Percentiles rank a stretch among this genome's conserved stretches.
Conservation (phyloP, 75 land plant genomes). For the Isoetes taiwanensis region DNA sequence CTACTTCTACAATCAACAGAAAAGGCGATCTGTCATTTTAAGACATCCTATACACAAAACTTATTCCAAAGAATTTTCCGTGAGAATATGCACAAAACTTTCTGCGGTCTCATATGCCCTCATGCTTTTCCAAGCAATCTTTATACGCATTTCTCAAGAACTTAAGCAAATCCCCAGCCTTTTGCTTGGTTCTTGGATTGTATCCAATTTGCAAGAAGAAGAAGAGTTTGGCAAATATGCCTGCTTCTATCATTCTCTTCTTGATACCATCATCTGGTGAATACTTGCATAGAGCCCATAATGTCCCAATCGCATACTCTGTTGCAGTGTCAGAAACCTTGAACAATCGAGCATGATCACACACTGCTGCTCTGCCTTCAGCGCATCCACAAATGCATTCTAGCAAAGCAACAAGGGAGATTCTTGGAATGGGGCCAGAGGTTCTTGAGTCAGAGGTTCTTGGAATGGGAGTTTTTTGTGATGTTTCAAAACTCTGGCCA, state of each 20-base stretch:
- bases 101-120: too few relatives aligned
- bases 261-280: background rate
- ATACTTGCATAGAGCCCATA: slow-evolving; percentile 5
- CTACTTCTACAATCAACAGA: too few relatives aligned
- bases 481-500: too few relatives aligned
- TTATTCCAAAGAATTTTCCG: too few relatives aligned
- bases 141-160: background rate
- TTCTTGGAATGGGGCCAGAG: too few relatives aligned
- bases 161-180: slow-evolving; percentile 8
- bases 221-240: slow-evolving; percentile 1
- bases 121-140: background rate
- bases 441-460: too few relatives aligned
- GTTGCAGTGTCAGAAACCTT: slow-evolving; percentile 3
- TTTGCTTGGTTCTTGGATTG: slow-evolving; percentile 4
- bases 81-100: too few relatives aligned
- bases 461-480: too few relatives aligned
- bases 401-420: background rate
- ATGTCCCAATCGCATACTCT: background rate
- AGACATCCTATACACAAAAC: too few relatives aligned
- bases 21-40: too few relatives aligned
- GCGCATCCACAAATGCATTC: slow-evolving; percentile 2
- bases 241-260: background rate
- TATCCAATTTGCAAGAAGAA: background rate
- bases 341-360: background rate
- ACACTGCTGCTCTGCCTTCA: background rate